phyloP scores from a whole-genome alignment of 1,284 basidiomycete species.

The Crucibulum parvulum region DNA sequence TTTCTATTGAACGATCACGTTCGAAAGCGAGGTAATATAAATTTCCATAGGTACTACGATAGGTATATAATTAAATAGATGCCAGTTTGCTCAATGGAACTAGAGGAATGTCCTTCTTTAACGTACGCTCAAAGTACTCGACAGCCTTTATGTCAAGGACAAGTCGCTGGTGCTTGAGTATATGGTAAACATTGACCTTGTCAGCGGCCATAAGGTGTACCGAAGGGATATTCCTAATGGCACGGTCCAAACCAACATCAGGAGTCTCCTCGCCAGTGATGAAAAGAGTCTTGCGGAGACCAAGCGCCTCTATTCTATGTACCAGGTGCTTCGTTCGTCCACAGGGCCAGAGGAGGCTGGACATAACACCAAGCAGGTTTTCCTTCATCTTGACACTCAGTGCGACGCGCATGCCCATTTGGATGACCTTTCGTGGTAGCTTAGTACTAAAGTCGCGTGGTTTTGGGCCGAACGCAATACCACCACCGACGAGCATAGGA shows the following conservation, averaged over 20 bases:
- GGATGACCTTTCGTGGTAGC: slow-evolving; percentile 88
- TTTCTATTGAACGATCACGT: no score
- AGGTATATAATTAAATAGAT: background rate
- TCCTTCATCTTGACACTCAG: slow-evolving; percentile 85
- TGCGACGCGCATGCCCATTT: slow-evolving; percentile 93
- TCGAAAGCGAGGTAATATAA: no score
- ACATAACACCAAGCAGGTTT: slow-evolving; percentile 77
- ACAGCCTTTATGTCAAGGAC: slow-evolving; percentile 77
- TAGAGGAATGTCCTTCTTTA: slow-evolving; percentile 50
- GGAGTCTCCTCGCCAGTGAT: slow-evolving; percentile 68
- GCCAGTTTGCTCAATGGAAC: slow-evolving; percentile 13
- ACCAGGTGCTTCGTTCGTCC: slow-evolving; percentile 70
- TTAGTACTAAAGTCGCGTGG: slow-evolving; percentile 92
- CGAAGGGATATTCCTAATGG: slow-evolving; percentile 69
- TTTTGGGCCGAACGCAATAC: slow-evolving; percentile 89
- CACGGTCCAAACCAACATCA: slow-evolving; percentile 60
- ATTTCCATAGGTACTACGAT: background rate
- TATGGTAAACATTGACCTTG: slow-evolving; percentile 79
- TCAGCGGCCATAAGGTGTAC: slow-evolving; percentile 68
- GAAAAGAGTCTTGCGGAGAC: slow-evolving; percentile 75
- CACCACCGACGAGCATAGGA: slow-evolving; percentile 93
- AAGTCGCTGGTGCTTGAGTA: slow-evolving; percentile 78
- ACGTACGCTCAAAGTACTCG: slow-evolving; percentile 68
- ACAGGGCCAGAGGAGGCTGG: slow-evolving; percentile 73
- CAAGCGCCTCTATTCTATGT: slow-evolving; percentile 62